Evolutionary conservation across 169 alveolate genomes (phyloP), one percentile per base, ranked within the genome.

Genomic region (Eimeria acervulina): DNA sequence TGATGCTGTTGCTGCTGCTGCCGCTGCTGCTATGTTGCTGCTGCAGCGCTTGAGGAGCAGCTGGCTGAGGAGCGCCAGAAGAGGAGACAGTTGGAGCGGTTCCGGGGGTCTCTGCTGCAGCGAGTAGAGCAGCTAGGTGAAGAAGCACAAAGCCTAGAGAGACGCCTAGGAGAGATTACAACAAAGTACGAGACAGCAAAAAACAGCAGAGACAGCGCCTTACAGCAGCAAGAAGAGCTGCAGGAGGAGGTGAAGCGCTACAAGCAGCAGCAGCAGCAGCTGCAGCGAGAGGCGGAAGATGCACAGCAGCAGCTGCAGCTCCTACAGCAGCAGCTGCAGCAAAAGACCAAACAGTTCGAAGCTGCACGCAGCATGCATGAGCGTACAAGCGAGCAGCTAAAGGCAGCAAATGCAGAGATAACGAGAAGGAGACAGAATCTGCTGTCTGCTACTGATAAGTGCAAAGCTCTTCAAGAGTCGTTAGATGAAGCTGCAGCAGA

Each of bases 231-330:
- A 23, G 90, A 80, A 44, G 70, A 44, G 42, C 66, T 80, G 51
- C 70, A 44, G 90, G 90, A 47, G 40, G 90, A 80, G 63, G 61
- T 80, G 70, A 42, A 13, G 17, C 33, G 90, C 6, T 7, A 10
- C 59, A 13, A n/a, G 70, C 90, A 80, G 63, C 90, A 80, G 90
- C 90, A 80, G 90, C 63, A 80, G 68, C 90, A 80, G 51, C 63
- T 17, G 47, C 42, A 23, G 38, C 90, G 51, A 28, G 68, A 59
- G 26, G 90, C 90, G 26, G 68, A 80, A 80, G 90, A 80, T 7
- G 70, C 70, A 1, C 68, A 80, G 40, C 70, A 80, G 68, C 70
- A 44, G 90, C 70, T 5, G 90, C 70, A 23, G 70, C 90, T 44
- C 8, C 70, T 47, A 40, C 90, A 80, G 90, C 90, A 80, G 40